Base-by-base conservation (phyloP, 305 asterid genomes). In the Euphrasia arctica region DNA sequence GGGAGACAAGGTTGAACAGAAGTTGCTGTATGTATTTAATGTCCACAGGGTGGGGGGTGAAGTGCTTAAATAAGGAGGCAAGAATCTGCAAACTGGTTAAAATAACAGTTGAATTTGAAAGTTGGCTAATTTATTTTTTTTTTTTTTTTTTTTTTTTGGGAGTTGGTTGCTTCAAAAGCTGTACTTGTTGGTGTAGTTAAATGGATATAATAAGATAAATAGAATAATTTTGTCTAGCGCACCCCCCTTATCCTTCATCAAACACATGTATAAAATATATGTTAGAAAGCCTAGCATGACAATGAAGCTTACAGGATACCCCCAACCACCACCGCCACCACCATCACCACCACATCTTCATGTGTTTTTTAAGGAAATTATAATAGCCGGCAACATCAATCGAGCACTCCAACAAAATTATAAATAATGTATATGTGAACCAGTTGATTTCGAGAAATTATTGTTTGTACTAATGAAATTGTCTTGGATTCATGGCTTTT, bases 151-250 rank as follows among this genome's bases (percentile, higher is more conserved):
- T 63, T 74, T 70, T 18, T 18, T 18, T 18, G 0, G 55, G 75
- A 85, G 91, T 79, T 74, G 82, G 62, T 81, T 76, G 82, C 81
- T 76, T 75, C 76, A 75, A 73, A 78, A 82, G 92, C 78, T 85
- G 78, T 72, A 74, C 75, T 75, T 52, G 75, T 79, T 76, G 77
- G 42, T 36, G 9, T 36, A 6, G 8, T 73, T 70, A 72, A 79
- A 32, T 70, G 64, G 69, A 5, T 61, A 54, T 67, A 65, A 51
- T 74, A 74, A 64, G 67, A 76, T 72, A 64, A 58, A 4, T 28
- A 32, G 74, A 80, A 78, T 82, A 73, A 68, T 79, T 72, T 72
- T 79, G 83, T 76, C 67, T 63, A 65, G 63, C 50, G 62, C 60
- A 74, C 63, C 80, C 68, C 58, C 57, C 28, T 67, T 61, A 74